These are phyloP conservation scores for Carnegiea gigantea DNA, from an alignment of 179 eudicot genomes.

Conservation along the genomic window DNA sequence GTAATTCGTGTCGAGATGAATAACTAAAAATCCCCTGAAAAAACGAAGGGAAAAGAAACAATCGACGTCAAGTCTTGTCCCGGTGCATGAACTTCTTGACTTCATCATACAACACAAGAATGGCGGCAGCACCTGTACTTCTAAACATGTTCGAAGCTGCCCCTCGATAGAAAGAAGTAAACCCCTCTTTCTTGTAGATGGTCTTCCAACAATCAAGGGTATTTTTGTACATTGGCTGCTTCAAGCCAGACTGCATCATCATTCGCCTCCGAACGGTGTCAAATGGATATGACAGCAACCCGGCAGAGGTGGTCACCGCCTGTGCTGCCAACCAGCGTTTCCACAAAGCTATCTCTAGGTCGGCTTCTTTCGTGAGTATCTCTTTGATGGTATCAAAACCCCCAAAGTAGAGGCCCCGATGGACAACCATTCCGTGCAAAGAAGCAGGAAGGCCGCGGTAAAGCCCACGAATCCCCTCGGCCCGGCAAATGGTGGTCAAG, in stretches of 20 bases:
- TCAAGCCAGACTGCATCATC: slow-evolving; percentile 98
- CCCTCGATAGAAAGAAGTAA: slow-evolving; percentile 82
- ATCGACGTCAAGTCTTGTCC: slow-evolving; percentile 29
- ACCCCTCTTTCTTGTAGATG: slow-evolving; percentile 68
- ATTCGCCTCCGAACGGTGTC: slow-evolving; percentile 93
- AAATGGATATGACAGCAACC: slow-evolving; percentile 81
- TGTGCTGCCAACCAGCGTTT: slow-evolving; percentile 89
- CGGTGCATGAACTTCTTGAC: slow-evolving; percentile 73
- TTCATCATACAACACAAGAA: slow-evolving; percentile 91
- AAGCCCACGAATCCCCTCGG: slow-evolving; percentile 75
- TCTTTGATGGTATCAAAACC: slow-evolving; percentile 95
- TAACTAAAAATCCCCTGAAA: background rate
- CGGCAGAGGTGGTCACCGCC: slow-evolving; percentile 87
- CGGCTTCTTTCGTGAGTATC: slow-evolving; percentile 51
- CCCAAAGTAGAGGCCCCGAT: slow-evolving; percentile 87
- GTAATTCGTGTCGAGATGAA: background rate
- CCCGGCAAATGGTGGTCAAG: slow-evolving; percentile 44
- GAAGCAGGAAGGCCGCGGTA: slow-evolving; percentile 96
- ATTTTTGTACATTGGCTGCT: slow-evolving; percentile 59
- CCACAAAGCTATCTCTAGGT: slow-evolving; percentile 63
- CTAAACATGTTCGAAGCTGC: slow-evolving; percentile 85
- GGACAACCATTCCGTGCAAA: slow-evolving; percentile 91
- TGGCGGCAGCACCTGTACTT: slow-evolving; percentile 96
- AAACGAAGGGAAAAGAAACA: background rate
- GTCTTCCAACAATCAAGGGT: slow-evolving; percentile 90